phyloP scores from a whole-genome alignment of 129 eudicot genomes.

The Dittrichia graveolens region DNA sequence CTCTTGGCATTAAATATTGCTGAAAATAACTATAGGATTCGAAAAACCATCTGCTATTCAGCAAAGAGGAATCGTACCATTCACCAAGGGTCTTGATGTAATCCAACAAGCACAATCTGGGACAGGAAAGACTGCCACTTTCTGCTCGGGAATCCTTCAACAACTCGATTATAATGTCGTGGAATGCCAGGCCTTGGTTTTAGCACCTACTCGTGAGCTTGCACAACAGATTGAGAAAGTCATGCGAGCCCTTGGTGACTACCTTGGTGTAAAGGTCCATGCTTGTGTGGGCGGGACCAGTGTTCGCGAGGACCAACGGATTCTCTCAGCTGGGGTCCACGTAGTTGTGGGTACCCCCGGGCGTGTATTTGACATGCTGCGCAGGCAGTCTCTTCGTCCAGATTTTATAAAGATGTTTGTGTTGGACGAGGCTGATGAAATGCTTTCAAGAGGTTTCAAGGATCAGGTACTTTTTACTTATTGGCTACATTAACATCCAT shows the following conservation, averaged over 20 bases:
- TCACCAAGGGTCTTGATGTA: conserved; percentile 78
- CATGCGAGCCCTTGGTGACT: conserved; percentile 76
- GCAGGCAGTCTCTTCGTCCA: conserved; percentile 64
- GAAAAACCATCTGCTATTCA: conserved; percentile 91
- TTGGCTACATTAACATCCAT: too few relatives aligned
- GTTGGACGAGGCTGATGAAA: conserved; percentile 79
- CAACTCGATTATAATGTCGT: conserved; percentile 64
- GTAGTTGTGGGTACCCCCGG: conserved; percentile 83
- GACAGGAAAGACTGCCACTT: conserved; percentile 87
- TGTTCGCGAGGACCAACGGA: conserved; percentile 77
- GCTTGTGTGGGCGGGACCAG: conserved; percentile 91
- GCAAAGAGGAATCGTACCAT: conserved; percentile 86
- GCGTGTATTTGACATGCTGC: conserved; percentile 79
- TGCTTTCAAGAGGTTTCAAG: conserved; percentile 79
- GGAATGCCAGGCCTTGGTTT: conserved; percentile 79
- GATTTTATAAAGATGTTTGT: conserved; percentile 76
- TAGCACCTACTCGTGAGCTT: conserved; percentile 82
- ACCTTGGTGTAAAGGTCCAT: conserved; percentile 81
- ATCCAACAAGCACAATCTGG: conserved; percentile 94
- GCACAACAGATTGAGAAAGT: conserved; percentile 79
- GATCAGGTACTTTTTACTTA: conserved; percentile 53
- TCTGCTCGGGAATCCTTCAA: conserved; percentile 90
- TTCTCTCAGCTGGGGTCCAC: conserved; percentile 67
- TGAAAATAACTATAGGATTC: conserved; percentile 53
- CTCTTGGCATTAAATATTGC: too few relatives aligned